A percentile compares a stretch with the other conserved stretches of the same genome.
Conservation (phyloP, 2,329 filamentous ascomycete species). For the Trichoderma arundinaceum region DNA sequence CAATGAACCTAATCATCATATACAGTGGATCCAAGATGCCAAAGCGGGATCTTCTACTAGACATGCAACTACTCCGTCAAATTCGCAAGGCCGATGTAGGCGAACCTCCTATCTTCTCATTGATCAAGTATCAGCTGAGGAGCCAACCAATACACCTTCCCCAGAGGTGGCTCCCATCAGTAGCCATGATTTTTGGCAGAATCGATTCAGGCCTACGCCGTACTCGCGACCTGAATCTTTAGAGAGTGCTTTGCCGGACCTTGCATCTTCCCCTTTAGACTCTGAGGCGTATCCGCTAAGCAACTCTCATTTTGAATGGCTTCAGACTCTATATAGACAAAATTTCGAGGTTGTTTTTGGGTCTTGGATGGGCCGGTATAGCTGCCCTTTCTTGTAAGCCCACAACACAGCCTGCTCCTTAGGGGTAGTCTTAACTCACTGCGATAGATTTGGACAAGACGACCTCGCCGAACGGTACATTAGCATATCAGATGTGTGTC, state of each 20-base stretch:
- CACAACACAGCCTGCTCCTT: background rate
- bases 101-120: background rate
- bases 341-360: slow-evolving; percentile 12
- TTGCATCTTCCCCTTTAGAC: background rate
- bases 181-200: background rate
- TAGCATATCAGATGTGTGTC: slow-evolving; percentile 14
- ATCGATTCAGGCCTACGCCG: background rate
- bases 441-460: slow-evolving; percentile 6
- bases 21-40: slow-evolving; percentile 17
- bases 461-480: slow-evolving; percentile 10
- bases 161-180: background rate
- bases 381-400: slow-evolving; percentile 12
- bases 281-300: background rate
- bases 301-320: background rate
- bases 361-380: slow-evolving; percentile 16
- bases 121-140: slow-evolving; percentile 8
- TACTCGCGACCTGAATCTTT: background rate
- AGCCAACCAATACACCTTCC: background rate
- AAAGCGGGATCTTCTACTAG: background rate
- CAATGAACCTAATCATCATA: background rate
- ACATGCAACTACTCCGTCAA: background rate
- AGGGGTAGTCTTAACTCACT: background rate
- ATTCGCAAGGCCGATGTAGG: background rate
- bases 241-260: background rate
- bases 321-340: slow-evolving; percentile 14